phyloP scores from a whole-genome alignment of 2,329 filamentous ascomycete species.

The Colletotrichum sp. region DNA sequence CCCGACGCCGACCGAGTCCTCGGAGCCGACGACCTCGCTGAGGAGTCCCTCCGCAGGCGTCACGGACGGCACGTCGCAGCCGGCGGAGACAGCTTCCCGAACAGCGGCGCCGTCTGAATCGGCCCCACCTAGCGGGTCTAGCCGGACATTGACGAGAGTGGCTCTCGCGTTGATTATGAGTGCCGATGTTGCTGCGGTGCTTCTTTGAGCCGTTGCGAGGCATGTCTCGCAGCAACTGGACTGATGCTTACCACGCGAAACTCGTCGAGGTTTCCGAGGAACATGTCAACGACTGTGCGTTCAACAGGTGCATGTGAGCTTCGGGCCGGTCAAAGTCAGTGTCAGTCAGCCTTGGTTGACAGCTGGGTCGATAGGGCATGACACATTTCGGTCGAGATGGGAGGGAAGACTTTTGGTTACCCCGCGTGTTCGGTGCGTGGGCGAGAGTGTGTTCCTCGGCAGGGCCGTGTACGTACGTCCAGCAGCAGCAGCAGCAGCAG shows the following conservation, averaged over 20 bases:
- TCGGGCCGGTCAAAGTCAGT: neutral
- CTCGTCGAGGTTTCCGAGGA: neutral
- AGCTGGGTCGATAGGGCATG: neutral
- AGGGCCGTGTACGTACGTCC: neutral
- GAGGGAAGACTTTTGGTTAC: neutral
- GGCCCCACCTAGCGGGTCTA: neutral
- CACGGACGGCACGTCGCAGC: neutral
- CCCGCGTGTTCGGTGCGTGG: slow-evolving; percentile 9
- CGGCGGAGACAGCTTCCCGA: neutral
- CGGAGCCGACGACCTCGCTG: neutral
- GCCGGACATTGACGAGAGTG: neutral
- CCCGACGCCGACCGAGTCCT: neutral
- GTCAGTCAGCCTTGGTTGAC: neutral
- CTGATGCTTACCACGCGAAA: neutral
- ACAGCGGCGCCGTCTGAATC: neutral
- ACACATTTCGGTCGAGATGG: neutral
- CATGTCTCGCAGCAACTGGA: neutral
- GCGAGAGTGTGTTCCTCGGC: neutral
- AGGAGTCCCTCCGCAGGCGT: neutral
- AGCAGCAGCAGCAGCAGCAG: neutral
- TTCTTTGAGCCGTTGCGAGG: neutral
- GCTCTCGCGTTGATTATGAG: neutral
- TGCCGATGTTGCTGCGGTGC: neutral
- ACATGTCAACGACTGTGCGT: neutral
- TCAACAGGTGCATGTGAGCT: neutral